phyloP scores from a whole-genome alignment of 352 stramenopile genomes.

The Globisporangium radiosum region DNA sequence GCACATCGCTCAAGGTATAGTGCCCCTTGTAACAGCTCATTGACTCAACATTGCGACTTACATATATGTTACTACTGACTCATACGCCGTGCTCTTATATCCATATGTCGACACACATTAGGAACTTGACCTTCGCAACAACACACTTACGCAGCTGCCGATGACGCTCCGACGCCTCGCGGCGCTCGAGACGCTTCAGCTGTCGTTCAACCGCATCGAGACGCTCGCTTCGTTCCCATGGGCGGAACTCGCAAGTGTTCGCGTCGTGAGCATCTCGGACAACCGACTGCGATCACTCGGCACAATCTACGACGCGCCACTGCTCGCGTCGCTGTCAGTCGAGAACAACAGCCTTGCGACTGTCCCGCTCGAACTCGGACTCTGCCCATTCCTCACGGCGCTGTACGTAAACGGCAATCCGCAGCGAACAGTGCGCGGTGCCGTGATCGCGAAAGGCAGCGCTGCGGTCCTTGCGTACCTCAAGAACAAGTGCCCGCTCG shows the following conservation, averaged over 20 bases:
- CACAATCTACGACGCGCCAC: slow-evolving; percentile 47
- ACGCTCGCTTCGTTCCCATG: slow-evolving; percentile 61
- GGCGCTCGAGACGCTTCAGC: slow-evolving; percentile 50
- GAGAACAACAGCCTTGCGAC: slow-evolving; percentile 79
- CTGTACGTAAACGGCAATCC: slow-evolving; percentile 85
- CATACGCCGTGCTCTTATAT: neutral
- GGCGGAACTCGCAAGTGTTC: slow-evolving; percentile 33
- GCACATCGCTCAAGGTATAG: slow-evolving; percentile 24
- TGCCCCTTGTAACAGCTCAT: neutral
- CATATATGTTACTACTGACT: neutral
- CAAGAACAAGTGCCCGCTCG: slow-evolving; percentile 70
- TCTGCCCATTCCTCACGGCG: slow-evolving; percentile 53
- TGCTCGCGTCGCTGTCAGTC: slow-evolving; percentile 65
- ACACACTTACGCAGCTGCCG: slow-evolving; percentile 41
- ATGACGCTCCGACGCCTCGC: slow-evolving; percentile 24
- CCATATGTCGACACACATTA: slow-evolving; percentile 8
- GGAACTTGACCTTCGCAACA: slow-evolving; percentile 75
- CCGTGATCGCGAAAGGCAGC: slow-evolving; percentile 71
- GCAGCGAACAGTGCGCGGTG: slow-evolving; percentile 69
- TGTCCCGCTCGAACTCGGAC: slow-evolving; percentile 55
- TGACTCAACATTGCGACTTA: too few relatives aligned
- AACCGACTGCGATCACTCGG: slow-evolving; percentile 70
- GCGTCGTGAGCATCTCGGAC: slow-evolving; percentile 64
- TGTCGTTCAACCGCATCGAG: slow-evolving; percentile 71
- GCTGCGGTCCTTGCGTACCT: slow-evolving; percentile 65